Base-by-base conservation (phyloP, 305 asterid species). In the Fraxinus latifolia region DNA sequence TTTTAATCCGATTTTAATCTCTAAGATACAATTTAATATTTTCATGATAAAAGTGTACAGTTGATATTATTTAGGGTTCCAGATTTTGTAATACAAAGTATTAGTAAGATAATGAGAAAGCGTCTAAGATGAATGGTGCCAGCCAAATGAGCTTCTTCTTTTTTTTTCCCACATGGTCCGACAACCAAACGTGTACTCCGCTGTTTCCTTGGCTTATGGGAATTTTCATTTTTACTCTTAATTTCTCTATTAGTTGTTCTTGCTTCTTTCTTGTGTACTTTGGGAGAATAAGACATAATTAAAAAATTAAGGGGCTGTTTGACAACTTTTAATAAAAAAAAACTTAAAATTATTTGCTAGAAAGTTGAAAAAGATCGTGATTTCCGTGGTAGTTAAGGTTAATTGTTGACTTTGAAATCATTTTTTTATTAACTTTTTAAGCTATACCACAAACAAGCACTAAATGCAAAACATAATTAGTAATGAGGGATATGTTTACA, bases 131-230 rank as follows among this genome's bases (percentile, higher is more conserved):
- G 81, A 67, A 33, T 6, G 0, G 15, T n/a, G 72, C 58, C 70
- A 72, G 25, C 11, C 44, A 9, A 47, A 70, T 21, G 77, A 50
- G 78, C 11, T 15, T 7, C 2, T 34, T 34, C 5, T 33, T 36
- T 7, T 36, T 34, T 36, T 33, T 34, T 36, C 70, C 11, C 65
- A 17, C 32, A 32, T 53, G 81, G 58, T 67, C 19, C n/a, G n/a
- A 67, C 33, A 11, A 65, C 70, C 84, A 84, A 84, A 62, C 82
- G 80, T 58, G 73, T 32, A 79, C 84, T 53, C 77, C 15, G 62
- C 80, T 32, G 77, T 77, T 76, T 15, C 71, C 62, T 50, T 15
- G 62, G 23, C 62, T 50, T 0, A 53, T 5, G 65, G 23, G 65
- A 53, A 17, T 53, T 53, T 53, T 17, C 23, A n/a, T 4, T 53